These are phyloP conservation scores for Phytophthora macrochlamydospora DNA, from an alignment of 352 stramenopile genomes.

Conservation along the genomic window DNA sequence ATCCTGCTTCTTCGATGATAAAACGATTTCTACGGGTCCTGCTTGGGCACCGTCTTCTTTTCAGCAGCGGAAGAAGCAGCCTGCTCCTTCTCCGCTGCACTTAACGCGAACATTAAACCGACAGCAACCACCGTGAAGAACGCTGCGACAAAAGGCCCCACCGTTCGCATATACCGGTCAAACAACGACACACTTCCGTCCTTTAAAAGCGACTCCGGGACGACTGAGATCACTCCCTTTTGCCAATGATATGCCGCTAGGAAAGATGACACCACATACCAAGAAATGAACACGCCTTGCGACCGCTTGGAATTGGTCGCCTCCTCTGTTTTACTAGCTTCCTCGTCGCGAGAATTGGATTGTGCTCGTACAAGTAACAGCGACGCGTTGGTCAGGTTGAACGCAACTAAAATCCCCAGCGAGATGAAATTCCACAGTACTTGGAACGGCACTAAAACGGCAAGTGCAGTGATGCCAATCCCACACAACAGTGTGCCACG, in stretches of 20 bases:
- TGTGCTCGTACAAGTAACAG: conserved; percentile 68
- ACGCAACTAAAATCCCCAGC: conserved; percentile 89
- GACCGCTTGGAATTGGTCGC: conserved; percentile 8
- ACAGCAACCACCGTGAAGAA: conserved; percentile 61
- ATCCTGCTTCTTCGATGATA: conserved; percentile 32
- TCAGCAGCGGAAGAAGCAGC: conserved; percentile 7
- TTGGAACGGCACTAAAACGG: conserved; percentile 84
- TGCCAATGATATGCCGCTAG: conserved; percentile 79
- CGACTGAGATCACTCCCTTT: conserved; percentile 58
- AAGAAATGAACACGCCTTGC: conserved; percentile 47
- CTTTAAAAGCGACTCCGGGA: conserved; percentile 24
- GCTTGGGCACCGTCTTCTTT: conserved; percentile 11
- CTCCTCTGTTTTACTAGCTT: conserved; percentile 6
- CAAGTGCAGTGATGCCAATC: conserved; percentile 51
- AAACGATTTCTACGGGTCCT: conserved; percentile 19
- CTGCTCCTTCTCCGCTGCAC: conserved; percentile 45
- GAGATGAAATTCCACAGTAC: conserved; percentile 91
- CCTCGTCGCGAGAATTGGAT: conserved; percentile 21
- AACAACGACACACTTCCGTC: conserved; percentile 30
- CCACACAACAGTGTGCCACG: conserved; percentile 67
- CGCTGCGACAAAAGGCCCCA: conserved; percentile 48
- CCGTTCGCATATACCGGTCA: conserved; percentile 59
- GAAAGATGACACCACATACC: conserved; percentile 65
- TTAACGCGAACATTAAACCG: conserved; percentile 58
- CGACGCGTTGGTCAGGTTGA: conserved; percentile 91